These are phyloP conservation scores for Tetrapisispora fleetii DNA, from an alignment of 805 yeast species.

Conservation along the genomic window DNA sequence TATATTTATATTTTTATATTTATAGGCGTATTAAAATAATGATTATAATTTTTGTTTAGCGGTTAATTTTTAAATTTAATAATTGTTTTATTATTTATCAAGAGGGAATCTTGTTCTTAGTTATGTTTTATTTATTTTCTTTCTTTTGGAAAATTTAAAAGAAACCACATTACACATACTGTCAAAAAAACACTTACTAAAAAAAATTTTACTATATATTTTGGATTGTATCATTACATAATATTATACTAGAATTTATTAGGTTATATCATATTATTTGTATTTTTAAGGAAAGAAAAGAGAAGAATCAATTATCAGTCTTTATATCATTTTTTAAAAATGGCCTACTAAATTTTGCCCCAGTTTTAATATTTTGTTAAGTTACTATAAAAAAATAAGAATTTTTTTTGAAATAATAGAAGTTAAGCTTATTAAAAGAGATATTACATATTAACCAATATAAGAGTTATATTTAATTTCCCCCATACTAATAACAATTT, in stretches of 20 bases:
- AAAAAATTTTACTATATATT: not conserved
- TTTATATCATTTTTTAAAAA: constrained; percentile 8
- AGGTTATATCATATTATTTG: not conserved
- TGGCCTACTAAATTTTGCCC: constrained; percentile 19
- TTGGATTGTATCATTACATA: not conserved
- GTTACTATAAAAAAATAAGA: not conserved
- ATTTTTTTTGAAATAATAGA: too few species aligned
- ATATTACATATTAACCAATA: not conserved
- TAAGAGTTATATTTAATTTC: not conserved
- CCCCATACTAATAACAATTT: not conserved
- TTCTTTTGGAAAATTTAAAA: too few species aligned
- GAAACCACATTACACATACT: not conserved
- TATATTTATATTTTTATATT: too few species aligned
- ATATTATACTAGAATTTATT: not conserved
- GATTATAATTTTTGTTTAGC: too few species aligned
- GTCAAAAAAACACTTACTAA: not conserved
- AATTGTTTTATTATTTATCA: too few species aligned
- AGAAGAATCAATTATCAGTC: not conserved
- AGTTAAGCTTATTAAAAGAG: not conserved
- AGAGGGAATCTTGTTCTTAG: too few species aligned
- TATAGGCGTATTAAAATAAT: too few species aligned
- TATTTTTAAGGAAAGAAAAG: not conserved
- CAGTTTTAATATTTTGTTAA: not conserved
- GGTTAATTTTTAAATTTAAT: too few species aligned
- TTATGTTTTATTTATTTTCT: too few species aligned